Percentiles rank a stretch among this genome's conserved stretches.
Conservation (phyloP, 352 stramenopile genomes). For the Globisporangium mamillatum region DNA sequence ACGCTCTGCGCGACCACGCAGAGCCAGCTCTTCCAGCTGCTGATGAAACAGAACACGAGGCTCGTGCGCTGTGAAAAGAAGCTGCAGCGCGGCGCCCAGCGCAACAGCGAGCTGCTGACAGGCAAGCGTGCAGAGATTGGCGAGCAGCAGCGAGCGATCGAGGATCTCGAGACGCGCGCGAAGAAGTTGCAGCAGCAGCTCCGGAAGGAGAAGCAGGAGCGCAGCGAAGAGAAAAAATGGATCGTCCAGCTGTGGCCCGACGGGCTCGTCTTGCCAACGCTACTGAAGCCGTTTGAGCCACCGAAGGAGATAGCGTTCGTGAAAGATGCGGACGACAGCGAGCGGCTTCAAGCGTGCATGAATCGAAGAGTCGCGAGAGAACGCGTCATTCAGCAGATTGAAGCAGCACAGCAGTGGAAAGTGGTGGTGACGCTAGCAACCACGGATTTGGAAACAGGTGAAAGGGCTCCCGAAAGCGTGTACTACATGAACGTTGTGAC, state of each 20-base stretch:
- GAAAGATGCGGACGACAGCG: conserved; percentile 22
- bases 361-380: conserved; percentile 36
- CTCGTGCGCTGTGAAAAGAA: neutral
- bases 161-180: conserved; percentile 15
- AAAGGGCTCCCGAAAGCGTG: conserved; percentile 20
- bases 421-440: conserved; percentile 27
- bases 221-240: conserved; percentile 61
- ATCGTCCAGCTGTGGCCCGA: conserved; percentile 62
- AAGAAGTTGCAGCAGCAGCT: conserved; percentile 24
- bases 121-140: neutral
- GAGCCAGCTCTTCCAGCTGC: conserved; percentile 7
- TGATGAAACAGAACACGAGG: neutral
- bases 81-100: neutral
- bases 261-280: conserved; percentile 47
- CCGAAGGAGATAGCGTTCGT: conserved; percentile 15
- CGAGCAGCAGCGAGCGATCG: neutral
- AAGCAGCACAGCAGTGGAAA: conserved; percentile 51
- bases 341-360: conserved; percentile 38
- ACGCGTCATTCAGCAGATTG: conserved; percentile 35
- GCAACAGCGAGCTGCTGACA: neutral
- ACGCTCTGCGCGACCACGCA: neutral
- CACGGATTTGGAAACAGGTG: conserved; percentile 10
- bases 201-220: conserved; percentile 40
- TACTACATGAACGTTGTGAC: conserved; percentile 65
- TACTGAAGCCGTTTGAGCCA: conserved; percentile 40